Evolutionary conservation across 1,284 basidiomycete species (phyloP).

Genomic region (Coniferiporia sulphurascens): DNA sequence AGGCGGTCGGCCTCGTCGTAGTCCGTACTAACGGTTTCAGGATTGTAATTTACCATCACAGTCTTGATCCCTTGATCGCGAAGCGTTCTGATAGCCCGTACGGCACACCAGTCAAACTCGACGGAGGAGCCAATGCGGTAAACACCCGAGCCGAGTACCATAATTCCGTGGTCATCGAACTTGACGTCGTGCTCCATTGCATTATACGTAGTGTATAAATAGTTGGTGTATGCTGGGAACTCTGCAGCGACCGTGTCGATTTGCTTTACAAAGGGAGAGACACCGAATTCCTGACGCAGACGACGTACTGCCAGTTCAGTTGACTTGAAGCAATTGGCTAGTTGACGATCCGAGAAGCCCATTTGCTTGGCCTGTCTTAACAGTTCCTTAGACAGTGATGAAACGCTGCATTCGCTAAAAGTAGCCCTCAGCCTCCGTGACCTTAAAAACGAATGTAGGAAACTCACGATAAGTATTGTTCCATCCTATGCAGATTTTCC

Average conservation of each 20-base stretch:
- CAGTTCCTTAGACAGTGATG: slow-evolving; percentile 60
- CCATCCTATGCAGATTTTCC: slow-evolving; percentile 78
- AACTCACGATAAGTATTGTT: slow-evolving; percentile 64
- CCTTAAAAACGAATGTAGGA: slow-evolving; percentile 1
- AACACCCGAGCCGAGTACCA: slow-evolving; percentile 97
- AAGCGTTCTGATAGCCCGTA: slow-evolving; percentile 92
- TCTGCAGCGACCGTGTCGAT: slow-evolving; percentile 99
- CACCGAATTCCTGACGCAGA: slow-evolving; percentile 78
- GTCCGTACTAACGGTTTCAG: slow-evolving; percentile 98
- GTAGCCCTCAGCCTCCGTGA: neutral
- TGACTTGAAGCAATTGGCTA: slow-evolving; percentile 77
- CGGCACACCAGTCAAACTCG: slow-evolving; percentile 99
- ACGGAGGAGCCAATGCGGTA: slow-evolving; percentile 99
- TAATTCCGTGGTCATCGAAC: slow-evolving; percentile 90
- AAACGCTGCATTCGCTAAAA: slow-evolving; percentile 59
- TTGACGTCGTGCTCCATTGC: slow-evolving; percentile 87
- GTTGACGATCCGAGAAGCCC: slow-evolving; percentile 93
- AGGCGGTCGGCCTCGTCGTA: slow-evolving; percentile 98
- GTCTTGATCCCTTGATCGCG: slow-evolving; percentile 94
- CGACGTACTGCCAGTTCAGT: slow-evolving; percentile 87
- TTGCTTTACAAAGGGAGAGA: slow-evolving; percentile 95
- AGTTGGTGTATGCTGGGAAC: slow-evolving; percentile 98
- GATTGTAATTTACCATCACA: slow-evolving; percentile 99
- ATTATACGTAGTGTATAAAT: slow-evolving; percentile 98
- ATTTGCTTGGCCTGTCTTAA: slow-evolving; percentile 89